Conservation (phyloP, 352 stramenopile genomes). For the Globisporangium carolinianum region DNA sequence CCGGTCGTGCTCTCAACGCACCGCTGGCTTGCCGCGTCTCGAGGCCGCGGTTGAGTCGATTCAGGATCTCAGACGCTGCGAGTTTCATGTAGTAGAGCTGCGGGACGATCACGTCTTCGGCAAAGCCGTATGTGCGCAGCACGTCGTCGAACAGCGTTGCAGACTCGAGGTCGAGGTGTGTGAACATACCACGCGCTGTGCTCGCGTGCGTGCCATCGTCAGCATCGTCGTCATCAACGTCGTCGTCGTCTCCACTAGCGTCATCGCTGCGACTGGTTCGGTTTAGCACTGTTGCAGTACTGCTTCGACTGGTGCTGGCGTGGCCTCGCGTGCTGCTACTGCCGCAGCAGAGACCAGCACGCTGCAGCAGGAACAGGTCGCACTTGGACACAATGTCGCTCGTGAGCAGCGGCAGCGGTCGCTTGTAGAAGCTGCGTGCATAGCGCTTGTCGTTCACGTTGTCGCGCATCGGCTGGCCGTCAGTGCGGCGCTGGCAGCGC, state of each 20-base stretch:
- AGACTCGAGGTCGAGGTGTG: conserved; percentile 11
- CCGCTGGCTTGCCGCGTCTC: conserved; percentile 18
- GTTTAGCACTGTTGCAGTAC: too few relatives aligned
- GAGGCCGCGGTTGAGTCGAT: conserved; percentile 33
- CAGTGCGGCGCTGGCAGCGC: conserved; percentile 14
- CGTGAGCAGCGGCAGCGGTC: conserved; percentile 8
- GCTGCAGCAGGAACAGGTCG: conserved; percentile 14
- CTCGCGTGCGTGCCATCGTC: background rate
- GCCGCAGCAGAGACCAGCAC: background rate
- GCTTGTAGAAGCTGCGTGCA: conserved; percentile 11
- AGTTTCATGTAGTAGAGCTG: conserved; percentile 53
- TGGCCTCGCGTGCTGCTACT: background rate
- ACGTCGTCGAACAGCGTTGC: conserved; percentile 10
- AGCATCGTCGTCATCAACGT: background rate
- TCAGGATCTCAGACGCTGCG: conserved; percentile 44
- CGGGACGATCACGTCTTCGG: conserved; percentile 32
- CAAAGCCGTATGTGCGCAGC: conserved; percentile 25
- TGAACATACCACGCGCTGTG: background rate
- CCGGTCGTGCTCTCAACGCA: background rate
- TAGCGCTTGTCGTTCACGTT: conserved; percentile 4
- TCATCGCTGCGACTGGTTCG: too few relatives aligned
- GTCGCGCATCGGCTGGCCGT: background rate
- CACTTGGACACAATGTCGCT: conserved; percentile 15
- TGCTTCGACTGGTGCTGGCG: too few relatives aligned
- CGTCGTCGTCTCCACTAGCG: conserved; percentile 1